Evolutionary conservation across 805 yeast species (phyloP).

Genomic region (Hanseniaspora thailandica): DNA sequence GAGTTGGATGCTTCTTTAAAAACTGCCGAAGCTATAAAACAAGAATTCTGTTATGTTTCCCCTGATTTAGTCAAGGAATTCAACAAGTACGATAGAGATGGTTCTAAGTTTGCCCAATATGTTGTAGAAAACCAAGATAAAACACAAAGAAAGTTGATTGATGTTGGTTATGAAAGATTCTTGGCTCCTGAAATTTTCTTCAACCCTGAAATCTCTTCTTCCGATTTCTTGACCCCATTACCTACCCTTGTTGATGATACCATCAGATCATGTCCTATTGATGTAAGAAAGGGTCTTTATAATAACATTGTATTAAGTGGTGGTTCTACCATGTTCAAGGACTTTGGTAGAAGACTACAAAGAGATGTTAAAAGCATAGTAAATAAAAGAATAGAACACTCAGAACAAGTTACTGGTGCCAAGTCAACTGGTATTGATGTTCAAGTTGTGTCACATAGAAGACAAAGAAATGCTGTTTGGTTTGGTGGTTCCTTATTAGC

Average conservation of each 20-base stretch:
- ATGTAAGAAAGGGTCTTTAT: slow-evolving; percentile 92
- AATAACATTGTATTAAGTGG: slow-evolving; percentile 92
- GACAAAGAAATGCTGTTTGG: slow-evolving; percentile 98
- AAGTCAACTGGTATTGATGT: slow-evolving; percentile 92
- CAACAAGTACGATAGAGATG: slow-evolving; percentile 84
- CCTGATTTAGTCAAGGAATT: slow-evolving; percentile 97
- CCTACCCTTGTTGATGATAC: slow-evolving; percentile 94
- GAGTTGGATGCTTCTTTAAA: slow-evolving; percentile 85
- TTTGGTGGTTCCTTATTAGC: slow-evolving; percentile 96
- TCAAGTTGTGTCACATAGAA: slow-evolving; percentile 90
- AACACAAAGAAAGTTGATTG: slow-evolving; percentile 58
- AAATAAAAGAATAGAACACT: slow-evolving; percentile 71
- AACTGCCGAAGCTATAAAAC: slow-evolving; percentile 95
- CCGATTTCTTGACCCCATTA: slow-evolving; percentile 89
- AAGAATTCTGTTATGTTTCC: slow-evolving; percentile 91
- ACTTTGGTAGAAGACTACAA: slow-evolving; percentile 93
- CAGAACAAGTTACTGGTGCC: slow-evolving; percentile 62
- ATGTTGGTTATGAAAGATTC: slow-evolving; percentile 94
- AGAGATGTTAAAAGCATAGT: slow-evolving; percentile 83
- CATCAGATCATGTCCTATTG: slow-evolving; percentile 90
- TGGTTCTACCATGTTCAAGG: slow-evolving; percentile 97
- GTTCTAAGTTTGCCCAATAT: slow-evolving; percentile 87
- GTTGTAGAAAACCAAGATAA: slow-evolving; percentile 66
- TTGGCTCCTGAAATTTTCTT: slow-evolving; percentile 98
- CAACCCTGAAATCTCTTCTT: slow-evolving; percentile 92